Conservation (phyloP, 257 asterid species). For the Penstemon barbatus region DNA sequence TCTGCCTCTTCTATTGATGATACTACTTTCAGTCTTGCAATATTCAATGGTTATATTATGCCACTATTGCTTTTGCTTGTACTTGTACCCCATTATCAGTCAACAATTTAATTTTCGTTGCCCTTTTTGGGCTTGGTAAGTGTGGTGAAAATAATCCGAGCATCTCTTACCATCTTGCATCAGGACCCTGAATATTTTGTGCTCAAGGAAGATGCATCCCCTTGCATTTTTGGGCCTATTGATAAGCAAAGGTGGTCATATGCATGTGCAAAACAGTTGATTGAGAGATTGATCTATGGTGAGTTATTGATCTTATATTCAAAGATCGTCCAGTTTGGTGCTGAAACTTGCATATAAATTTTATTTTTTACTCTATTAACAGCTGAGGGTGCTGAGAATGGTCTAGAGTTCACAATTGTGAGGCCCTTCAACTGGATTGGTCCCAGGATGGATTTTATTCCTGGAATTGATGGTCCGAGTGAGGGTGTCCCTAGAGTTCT, state of each 20-base stretch:
- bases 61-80: not conserved
- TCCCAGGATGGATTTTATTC: slow-evolving; percentile 97
- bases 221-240: slow-evolving; percentile 94
- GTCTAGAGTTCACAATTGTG: slow-evolving; percentile 89
- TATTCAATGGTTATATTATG: not conserved
- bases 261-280: slow-evolving; percentile 93
- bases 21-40: not conserved
- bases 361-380: slow-evolving; percentile 28
- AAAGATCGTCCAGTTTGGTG: slow-evolving; percentile 18
- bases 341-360: slow-evolving; percentile 3
- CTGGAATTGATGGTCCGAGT: slow-evolving; percentile 96
- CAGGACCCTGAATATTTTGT: slow-evolving; percentile 86
- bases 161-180: slow-evolving; percentile 27
- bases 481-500: slow-evolving; percentile 98
- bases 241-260: slow-evolving; percentile 99
- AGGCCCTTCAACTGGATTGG: slow-evolving; percentile 99
- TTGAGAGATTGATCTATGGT: slow-evolving; percentile 95
- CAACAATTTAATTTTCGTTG: not conserved
- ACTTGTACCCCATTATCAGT: not conserved
- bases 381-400: slow-evolving; percentile 99
- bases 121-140: not conserved
- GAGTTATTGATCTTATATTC: slow-evolving; percentile 33
- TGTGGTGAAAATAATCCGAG: slow-evolving; percentile 20
- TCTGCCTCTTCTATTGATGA: not conserved
- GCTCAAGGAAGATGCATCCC: slow-evolving; percentile 80